A percentile compares a stretch with the other conserved stretches of the same genome.
Evolutionary conservation across 2,329 filamentous ascomycete genomes (phyloP).

Genomic region (Claviceps spartinae): DNA sequence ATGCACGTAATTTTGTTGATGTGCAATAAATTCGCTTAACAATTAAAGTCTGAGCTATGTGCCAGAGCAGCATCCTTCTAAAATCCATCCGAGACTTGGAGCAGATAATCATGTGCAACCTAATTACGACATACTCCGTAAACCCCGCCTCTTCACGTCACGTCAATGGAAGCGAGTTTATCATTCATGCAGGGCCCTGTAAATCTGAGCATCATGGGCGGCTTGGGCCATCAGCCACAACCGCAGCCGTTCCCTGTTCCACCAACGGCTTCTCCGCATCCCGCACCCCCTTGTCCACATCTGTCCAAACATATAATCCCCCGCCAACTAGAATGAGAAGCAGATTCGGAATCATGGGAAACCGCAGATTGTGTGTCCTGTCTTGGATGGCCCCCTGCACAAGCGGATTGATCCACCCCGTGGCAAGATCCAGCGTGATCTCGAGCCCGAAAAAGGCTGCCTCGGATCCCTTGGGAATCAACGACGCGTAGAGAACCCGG

Average conservation of each 20-base stretch:
- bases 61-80: too few species aligned
- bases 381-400: slow-evolving; percentile 10
- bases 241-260: neutral
- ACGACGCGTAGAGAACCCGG: slow-evolving; percentile 9
- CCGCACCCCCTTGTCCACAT: slow-evolving; percentile 8
- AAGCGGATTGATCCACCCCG: slow-evolving; percentile 11
- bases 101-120: too few species aligned
- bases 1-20: too few species aligned
- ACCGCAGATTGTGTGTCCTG: slow-evolving; percentile 9
- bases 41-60: too few species aligned
- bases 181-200: too few species aligned
- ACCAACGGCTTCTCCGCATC: slow-evolving; percentile 8
- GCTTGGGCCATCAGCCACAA: neutral
- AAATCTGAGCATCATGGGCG: too few species aligned
- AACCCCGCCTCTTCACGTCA: too few species aligned
- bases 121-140: too few species aligned
- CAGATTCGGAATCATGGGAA: slow-evolving; percentile 11
- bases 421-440: slow-evolving; percentile 10
- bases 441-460: slow-evolving; percentile 10
- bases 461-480: slow-evolving; percentile 10
- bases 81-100: too few species aligned
- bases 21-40: too few species aligned
- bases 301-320: slow-evolving; percentile 8
- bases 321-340: slow-evolving; percentile 9
- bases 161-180: too few species aligned